Base-by-base conservation (phyloP, 2,329 filamentous ascomycete species). In the Fusarium udum region DNA sequence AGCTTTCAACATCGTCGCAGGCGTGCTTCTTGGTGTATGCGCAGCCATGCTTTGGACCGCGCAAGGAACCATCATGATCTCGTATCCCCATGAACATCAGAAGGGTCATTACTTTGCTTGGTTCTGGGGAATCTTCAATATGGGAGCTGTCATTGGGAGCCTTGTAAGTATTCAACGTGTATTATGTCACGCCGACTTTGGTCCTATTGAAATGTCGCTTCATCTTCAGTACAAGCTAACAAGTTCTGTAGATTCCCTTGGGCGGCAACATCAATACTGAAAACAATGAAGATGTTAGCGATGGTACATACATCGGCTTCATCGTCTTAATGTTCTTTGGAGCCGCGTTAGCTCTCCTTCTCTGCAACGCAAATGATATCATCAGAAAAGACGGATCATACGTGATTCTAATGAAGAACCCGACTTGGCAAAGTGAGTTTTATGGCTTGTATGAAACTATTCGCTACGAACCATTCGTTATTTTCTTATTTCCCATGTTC, bases 71-170 rank as follows among this genome's bases (percentile, higher is more conserved):
- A 94, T 95, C 78, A 95, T 95, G 92, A 95, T 97, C 88, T 91
- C 93, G 36, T 97, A 97, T 79, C 95, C 95, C 1, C 86, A 89
- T 24, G 95, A 97, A 83, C 83, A 89, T 31, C 89, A 90, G 69
- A 97, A 97, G 85, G 95, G 95, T 36, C 91, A 91, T 69, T 97
- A 94, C 82, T 97, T 97, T 80, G 93, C 93, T 64, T 91, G 91
- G 85, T 97, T 97, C 84, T 97, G 95, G 95, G 91, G 95, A 79
- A 97, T 97, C 77, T 97, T 97, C 86, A 97, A 97, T 82, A 83
- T 96, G 66, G 95, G 95, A 75, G 94, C 91, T 77, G 95, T 97
- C 64, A 93, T 98, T 80, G 95, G 95, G 67, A 91, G 92, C 77
- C 82, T 91, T 78, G 84, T 87, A 79, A 76, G 83, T 39, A 22